Evolutionary conservation across 148 eudicot genomes (phyloP).

Genomic region (Heliosperma pusillum): DNA sequence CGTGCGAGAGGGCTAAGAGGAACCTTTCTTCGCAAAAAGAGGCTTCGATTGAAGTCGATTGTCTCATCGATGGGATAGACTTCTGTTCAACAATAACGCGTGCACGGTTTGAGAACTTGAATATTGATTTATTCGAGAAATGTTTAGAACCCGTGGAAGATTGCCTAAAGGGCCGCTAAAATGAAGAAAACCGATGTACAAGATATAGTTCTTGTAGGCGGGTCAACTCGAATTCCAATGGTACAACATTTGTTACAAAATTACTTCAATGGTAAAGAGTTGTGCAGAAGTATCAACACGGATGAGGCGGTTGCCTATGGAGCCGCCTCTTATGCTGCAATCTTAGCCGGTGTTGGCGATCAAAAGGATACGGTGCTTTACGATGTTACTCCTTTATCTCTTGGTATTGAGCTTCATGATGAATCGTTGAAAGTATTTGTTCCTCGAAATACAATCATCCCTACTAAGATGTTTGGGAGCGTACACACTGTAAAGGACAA

Average conservation of each 20-base stretch:
- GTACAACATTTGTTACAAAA: constrained; percentile 17
- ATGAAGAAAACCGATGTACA: background rate
- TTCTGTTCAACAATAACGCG: background rate
- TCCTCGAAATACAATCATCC: background rate
- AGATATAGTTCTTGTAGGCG: constrained; percentile 2
- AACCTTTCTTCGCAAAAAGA: no score
- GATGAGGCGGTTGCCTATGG: no score
- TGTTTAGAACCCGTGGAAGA: constrained; percentile 6
- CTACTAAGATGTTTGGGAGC: background rate
- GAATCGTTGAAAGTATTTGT: background rate
- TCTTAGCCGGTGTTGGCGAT: no score
- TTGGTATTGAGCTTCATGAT: background rate
- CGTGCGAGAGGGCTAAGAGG: constrained; percentile 14
- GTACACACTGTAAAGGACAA: background rate
- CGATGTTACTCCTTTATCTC: background rate
- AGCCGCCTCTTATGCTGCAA: no score
- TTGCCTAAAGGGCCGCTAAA: constrained; percentile 10
- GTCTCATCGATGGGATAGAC: background rate
- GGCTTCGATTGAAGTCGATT: no score
- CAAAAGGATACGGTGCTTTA: no score
- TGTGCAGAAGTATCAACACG: background rate
- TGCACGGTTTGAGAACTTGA: constrained; percentile 14
- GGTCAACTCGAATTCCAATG: constrained; percentile 14
- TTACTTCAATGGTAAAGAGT: background rate
- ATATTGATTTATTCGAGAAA: constrained; percentile 12